Evolutionary conservation across 768 basidiomycete genomes (phyloP).

Genomic region (Boletales sp.): DNA sequence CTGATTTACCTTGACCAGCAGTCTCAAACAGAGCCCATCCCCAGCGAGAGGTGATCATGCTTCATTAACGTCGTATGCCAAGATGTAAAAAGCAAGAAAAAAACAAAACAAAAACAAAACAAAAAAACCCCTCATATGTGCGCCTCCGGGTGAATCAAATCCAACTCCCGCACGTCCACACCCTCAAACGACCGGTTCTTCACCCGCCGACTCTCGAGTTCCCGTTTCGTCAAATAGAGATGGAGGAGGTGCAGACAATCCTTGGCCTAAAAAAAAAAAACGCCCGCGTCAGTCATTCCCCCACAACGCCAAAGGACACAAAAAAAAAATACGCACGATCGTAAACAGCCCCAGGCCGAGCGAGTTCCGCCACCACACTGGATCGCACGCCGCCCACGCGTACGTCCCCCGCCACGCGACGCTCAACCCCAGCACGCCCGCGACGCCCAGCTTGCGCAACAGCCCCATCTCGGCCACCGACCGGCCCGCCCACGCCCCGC

Average conservation of each 20-base stretch:
- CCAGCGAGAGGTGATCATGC: no score
- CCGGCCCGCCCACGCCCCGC: no score
- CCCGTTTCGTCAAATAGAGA: slow-evolving; percentile 66
- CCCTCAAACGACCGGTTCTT: slow-evolving; percentile 71
- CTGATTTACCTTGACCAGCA: no score
- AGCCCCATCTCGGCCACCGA: slow-evolving; percentile 9
- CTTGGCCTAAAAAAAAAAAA: slow-evolving; percentile 43
- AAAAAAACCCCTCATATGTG: slow-evolving; percentile 1
- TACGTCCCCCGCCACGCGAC: slow-evolving; percentile 54
- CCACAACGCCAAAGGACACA: no score
- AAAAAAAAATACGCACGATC: slow-evolving; percentile 40
- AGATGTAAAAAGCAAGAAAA: no score
- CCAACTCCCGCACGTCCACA: slow-evolving; percentile 62
- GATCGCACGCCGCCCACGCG: slow-evolving; percentile 66
- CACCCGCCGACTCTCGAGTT: slow-evolving; percentile 63
- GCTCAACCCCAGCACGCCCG: slow-evolving; percentile 38
- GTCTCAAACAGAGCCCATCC: no score
- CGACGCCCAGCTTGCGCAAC: slow-evolving; percentile 24
- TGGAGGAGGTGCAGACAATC: slow-evolving; percentile 67
- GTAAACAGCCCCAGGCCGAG: slow-evolving; percentile 67
- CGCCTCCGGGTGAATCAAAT: slow-evolving; percentile 47
- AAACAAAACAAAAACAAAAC: background rate
- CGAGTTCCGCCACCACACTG: slow-evolving; percentile 77
- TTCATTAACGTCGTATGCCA: no score
- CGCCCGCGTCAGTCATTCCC: background rate